These are phyloP conservation scores for Laetiporus sulphureus DNA, from an alignment of 1,284 basidiomycete species.

Conservation along the genomic window DNA sequence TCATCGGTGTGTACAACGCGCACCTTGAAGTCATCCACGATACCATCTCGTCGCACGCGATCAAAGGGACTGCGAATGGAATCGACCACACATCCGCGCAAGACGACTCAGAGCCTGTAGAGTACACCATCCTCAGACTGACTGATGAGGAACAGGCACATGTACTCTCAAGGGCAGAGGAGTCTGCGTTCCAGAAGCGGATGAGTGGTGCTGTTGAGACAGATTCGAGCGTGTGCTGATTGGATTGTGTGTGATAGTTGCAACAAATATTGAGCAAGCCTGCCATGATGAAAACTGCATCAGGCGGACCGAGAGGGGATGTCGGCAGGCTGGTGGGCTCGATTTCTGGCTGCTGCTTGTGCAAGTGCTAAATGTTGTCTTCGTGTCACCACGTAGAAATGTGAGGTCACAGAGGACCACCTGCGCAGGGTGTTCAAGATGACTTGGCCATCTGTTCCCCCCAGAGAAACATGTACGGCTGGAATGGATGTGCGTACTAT, in stretches of 20 bases:
- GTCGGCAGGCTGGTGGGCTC: no score
- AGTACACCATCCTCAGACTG: slow-evolving; percentile 42
- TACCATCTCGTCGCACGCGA: slow-evolving; percentile 32
- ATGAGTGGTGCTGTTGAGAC: slow-evolving; percentile 30
- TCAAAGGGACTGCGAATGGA: slow-evolving; percentile 9
- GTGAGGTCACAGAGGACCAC: slow-evolving; percentile 53
- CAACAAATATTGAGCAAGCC: background rate
- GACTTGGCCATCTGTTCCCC: slow-evolving; percentile 78
- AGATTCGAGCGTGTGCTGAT: background rate
- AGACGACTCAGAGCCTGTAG: slow-evolving; percentile 19
- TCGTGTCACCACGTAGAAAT: slow-evolving; percentile 26
- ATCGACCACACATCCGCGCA: slow-evolving; percentile 28
- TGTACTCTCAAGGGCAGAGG: slow-evolving; percentile 51
- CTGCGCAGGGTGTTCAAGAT: slow-evolving; percentile 60
- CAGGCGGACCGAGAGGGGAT: no score
- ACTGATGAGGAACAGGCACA: slow-evolving; percentile 21
- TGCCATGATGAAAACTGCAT: no score
- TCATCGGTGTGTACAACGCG: slow-evolving; percentile 76
- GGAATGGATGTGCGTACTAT: slow-evolving; percentile 67
- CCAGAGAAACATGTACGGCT: slow-evolving; percentile 63
- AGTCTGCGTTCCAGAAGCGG: slow-evolving; percentile 48
- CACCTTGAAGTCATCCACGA: slow-evolving; percentile 90
- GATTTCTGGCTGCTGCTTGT: no score
- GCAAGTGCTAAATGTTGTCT: no score
- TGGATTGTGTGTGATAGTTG: background rate